phyloP scores from a whole-genome alignment of 116 monocot species.

The Cymodocea nodosa region DNA sequence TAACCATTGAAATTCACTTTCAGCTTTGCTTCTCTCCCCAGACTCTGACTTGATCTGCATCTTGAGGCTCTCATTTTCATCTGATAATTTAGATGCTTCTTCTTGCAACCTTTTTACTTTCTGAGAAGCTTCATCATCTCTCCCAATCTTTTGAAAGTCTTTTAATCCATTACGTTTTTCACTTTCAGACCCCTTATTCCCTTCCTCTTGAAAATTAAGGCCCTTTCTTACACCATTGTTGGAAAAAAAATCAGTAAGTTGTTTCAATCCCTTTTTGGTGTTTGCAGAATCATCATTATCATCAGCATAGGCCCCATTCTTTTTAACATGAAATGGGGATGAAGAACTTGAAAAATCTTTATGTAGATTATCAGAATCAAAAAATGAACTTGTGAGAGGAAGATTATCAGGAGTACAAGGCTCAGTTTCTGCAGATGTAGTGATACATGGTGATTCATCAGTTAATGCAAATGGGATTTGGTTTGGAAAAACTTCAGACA shows the following conservation, averaged over 20 bases:
- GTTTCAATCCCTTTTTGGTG: conserved; percentile 27
- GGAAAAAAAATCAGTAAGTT: conserved; percentile 21
- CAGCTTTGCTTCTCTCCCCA: conserved; percentile 26
- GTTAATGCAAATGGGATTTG: conserved; percentile 32
- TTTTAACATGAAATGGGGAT: conserved; percentile 15
- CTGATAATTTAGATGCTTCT: conserved; percentile 12
- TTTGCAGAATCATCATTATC: conserved; percentile 16
- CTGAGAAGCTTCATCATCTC: conserved; percentile 5
- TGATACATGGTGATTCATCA: conserved; percentile 30
- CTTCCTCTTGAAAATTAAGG: conserved; percentile 24
- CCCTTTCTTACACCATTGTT: conserved; percentile 29
- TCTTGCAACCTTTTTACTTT: conserved; percentile 2
- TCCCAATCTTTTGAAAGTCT: conserved; percentile 6
- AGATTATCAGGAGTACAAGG: conserved; percentile 46
- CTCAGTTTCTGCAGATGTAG: conserved; percentile 19
- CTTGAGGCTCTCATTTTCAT: conserved; percentile 27
- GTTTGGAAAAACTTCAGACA: conserved; percentile 65
- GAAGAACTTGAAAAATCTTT: conserved; percentile 23
- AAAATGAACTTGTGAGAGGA: conserved; percentile 9
- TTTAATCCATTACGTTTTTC: background rate
- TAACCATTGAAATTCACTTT: conserved; percentile 23
- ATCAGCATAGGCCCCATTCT: conserved; percentile 25
- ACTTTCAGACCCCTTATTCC: conserved; percentile 2
- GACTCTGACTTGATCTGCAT: conserved; percentile 20
- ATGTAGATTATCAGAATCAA: conserved; percentile 22